These are phyloP conservation scores for Conoideocrella luteorostrata DNA, from an alignment of 2,329 filamentous ascomycete genomes.

Conservation along the genomic window DNA sequence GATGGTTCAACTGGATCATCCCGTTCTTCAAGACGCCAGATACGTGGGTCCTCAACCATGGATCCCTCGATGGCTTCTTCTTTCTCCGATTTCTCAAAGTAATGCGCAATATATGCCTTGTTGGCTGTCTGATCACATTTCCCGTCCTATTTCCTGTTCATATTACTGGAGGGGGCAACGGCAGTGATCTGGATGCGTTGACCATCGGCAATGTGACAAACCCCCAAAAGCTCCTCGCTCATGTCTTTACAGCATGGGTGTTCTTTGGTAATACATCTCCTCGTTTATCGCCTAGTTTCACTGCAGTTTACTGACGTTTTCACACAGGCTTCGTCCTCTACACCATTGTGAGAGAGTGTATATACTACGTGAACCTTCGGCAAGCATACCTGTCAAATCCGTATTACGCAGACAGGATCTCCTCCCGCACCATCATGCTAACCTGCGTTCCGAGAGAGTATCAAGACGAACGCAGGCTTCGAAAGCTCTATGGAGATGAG, in stretches of 20 bases:
- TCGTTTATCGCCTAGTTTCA: no score
- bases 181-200: slow-evolving; percentile 66
- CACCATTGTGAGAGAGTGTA: slow-evolving; percentile 77
- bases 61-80: slow-evolving; percentile 86
- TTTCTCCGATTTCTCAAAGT: slow-evolving; percentile 67
- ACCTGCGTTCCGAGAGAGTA: slow-evolving; percentile 76
- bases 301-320: not conserved
- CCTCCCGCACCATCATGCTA: slow-evolving; percentile 84
- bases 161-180: slow-evolving; percentile 64
- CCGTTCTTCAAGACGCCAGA: slow-evolving; percentile 65
- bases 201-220: slow-evolving; percentile 68
- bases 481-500: slow-evolving; percentile 73
- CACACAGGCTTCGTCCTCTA: slow-evolving; percentile 75
- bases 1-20: slow-evolving; percentile 61
- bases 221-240: slow-evolving; percentile 66
- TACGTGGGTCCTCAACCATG: slow-evolving; percentile 78
- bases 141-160: slow-evolving; percentile 84
- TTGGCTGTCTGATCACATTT: slow-evolving; percentile 79
- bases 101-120: slow-evolving; percentile 76
- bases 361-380: slow-evolving; percentile 87
- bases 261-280: slow-evolving; percentile 47
- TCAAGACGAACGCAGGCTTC: slow-evolving; percentile 68
- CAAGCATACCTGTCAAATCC: slow-evolving; percentile 89
- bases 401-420: slow-evolving; percentile 76
- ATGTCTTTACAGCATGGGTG: slow-evolving; percentile 72